Percentiles rank a stretch among this genome's conserved stretches.
These are phyloP conservation scores for Aphelidium insulamus DNA, from an alignment of 371 early-diverging fungal genomes.

Conservation along the genomic window DNA sequence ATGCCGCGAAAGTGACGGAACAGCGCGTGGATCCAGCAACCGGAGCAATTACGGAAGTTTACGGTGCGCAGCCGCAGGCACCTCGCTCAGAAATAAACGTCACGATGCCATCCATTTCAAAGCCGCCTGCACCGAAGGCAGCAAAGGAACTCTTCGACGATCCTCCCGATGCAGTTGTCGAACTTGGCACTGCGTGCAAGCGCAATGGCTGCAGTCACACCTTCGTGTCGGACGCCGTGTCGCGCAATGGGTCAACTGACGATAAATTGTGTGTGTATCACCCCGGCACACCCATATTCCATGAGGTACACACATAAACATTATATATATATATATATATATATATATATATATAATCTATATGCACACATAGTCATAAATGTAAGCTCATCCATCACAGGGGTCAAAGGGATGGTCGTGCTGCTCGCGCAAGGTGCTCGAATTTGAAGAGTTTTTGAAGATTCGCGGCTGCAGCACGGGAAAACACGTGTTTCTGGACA, in stretches of 20 bases:
- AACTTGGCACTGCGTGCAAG: conserved; percentile 56
- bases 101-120: conserved; percentile 3
- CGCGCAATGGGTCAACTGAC: conserved; percentile 20
- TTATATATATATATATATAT: too few species aligned
- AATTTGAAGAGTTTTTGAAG: conserved; percentile 90
- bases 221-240: conserved; percentile 35
- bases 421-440: conserved; percentile 66
- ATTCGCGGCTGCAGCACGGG: conserved; percentile 68
- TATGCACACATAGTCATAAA: not conserved
- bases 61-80: conserved; percentile 4
- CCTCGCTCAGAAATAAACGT: conserved; percentile 2
- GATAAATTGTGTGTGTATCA: conserved; percentile 57
- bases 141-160: conserved; percentile 40
- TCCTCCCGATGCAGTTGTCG: conserved; percentile 28
- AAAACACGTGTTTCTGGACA: conserved; percentile 70
- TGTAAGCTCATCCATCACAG: conserved; percentile 3
- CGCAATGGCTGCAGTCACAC: conserved; percentile 51
- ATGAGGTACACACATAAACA: too few species aligned
- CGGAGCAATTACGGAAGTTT: not conserved
- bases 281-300: conserved; percentile 70
- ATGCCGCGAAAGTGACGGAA: conserved; percentile 9
- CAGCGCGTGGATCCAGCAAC: conserved; percentile 12
- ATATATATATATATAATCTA: not conserved
- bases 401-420: conserved; percentile 81
- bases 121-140: conserved; percentile 6